Percentiles rank a stretch among this genome's conserved stretches.
phyloP scores from a whole-genome alignment of 768 basidiomycete genomes.

The Tylopilus subfusipes region DNA sequence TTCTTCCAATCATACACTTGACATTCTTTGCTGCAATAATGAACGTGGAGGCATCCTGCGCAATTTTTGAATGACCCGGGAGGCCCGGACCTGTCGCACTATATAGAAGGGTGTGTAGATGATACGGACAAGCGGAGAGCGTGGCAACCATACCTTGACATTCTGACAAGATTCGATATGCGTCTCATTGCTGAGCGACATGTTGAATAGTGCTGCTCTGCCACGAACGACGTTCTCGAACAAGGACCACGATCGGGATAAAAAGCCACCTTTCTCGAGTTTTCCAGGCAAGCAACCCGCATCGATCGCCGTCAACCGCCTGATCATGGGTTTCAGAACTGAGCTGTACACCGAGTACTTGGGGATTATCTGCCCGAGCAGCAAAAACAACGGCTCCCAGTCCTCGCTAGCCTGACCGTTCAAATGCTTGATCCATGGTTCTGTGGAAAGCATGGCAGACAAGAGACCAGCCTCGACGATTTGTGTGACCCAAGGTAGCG shows the following conservation, averaged over 20 bases:
- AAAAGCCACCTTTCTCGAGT: constrained; percentile 12
- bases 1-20: constrained; percentile 30
- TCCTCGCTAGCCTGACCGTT: constrained; percentile 19
- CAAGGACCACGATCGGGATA: constrained; percentile 19
- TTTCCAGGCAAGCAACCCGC: constrained; percentile 8
- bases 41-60: constrained; percentile 27
- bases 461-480: constrained; percentile 24
- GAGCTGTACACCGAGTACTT: constrained; percentile 26
- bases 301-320: constrained; percentile 14
- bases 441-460: constrained; percentile 23
- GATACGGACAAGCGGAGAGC: background rate
- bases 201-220: constrained; percentile 14
- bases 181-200: constrained; percentile 4
- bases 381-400: constrained; percentile 28
- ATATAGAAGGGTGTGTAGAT: background rate
- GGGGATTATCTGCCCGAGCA: constrained; percentile 25
- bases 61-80: constrained; percentile 27
- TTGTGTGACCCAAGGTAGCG: constrained; percentile 26
- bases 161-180: constrained; percentile 27
- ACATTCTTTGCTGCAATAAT: constrained; percentile 32
- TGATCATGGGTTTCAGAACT: constrained; percentile 16
- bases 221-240: constrained; percentile 20
- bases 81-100: constrained; percentile 28
- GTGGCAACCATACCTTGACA: constrained; percentile 13
- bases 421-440: constrained; percentile 25